phyloP scores from a whole-genome alignment of 2,329 filamentous ascomycete genomes.

The Colletotrichum navitas region DNA sequence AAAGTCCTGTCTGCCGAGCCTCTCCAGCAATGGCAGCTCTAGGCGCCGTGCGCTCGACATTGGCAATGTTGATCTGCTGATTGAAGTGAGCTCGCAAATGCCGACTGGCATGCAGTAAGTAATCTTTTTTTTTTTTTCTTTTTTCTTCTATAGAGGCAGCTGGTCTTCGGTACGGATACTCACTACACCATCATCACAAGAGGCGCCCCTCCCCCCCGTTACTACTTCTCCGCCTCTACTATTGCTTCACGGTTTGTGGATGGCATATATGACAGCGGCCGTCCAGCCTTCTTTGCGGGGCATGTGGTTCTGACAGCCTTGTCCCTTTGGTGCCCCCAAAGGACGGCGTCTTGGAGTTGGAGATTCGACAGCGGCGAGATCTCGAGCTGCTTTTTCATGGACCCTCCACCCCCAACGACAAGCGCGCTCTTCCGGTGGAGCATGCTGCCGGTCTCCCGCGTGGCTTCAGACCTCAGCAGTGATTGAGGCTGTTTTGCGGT shows the following conservation, averaged over 20 bases:
- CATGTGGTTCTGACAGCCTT: slow-evolving; percentile 38
- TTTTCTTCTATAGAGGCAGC: neutral
- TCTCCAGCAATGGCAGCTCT: slow-evolving; percentile 34
- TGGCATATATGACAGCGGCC: slow-evolving; percentile 30
- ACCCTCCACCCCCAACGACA: slow-evolving; percentile 39
- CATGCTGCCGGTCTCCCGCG: slow-evolving; percentile 33
- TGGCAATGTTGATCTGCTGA: neutral
- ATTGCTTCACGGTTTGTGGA: slow-evolving; percentile 24
- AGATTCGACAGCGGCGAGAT: slow-evolving; percentile 39
- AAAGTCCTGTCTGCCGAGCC: slow-evolving; percentile 11
- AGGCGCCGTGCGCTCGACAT: slow-evolving; percentile 18
- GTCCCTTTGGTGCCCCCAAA: slow-evolving; percentile 32
- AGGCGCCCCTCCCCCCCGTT: neutral
- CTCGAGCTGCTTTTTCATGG: slow-evolving; percentile 36
- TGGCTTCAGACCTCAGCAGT: slow-evolving; percentile 37
- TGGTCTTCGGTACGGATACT: neutral
- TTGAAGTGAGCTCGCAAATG: neutral
- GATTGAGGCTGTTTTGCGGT: slow-evolving; percentile 41
- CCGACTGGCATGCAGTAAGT: neutral
- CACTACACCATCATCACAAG: neutral
- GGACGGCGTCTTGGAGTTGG: slow-evolving; percentile 38
- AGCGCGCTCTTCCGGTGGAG: slow-evolving; percentile 34
- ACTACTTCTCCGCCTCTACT: slow-evolving; percentile 32
- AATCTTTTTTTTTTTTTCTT: too few relatives aligned
- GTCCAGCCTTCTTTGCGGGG: slow-evolving; percentile 42